Evolutionary conservation across 805 yeast species (phyloP).

Genomic region (Myxozyma mucilagina): DNA sequence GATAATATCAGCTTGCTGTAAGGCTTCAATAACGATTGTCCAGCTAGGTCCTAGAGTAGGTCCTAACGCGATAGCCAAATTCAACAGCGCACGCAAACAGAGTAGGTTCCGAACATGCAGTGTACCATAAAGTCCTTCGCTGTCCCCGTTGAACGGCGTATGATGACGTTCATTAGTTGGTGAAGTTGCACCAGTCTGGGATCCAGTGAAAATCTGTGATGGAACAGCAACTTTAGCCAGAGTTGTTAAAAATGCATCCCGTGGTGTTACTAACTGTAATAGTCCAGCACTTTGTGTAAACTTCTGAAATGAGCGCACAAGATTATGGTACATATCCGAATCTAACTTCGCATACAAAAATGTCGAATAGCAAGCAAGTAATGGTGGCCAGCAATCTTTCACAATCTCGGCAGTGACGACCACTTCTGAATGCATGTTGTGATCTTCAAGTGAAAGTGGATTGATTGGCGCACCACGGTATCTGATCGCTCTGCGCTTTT

Average conservation of each 20-base stretch:
- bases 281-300: slow-evolving; percentile 81
- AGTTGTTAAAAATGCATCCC: slow-evolving; percentile 55
- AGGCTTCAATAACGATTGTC: slow-evolving; percentile 59
- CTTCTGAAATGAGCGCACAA: slow-evolving; percentile 75
- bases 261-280: slow-evolving; percentile 53
- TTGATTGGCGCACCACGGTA: slow-evolving; percentile 30
- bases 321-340: slow-evolving; percentile 62
- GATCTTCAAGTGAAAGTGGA: slow-evolving; percentile 29
- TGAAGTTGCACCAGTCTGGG: slow-evolving; percentile 9
- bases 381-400: slow-evolving; percentile 38
- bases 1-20: slow-evolving; percentile 40
- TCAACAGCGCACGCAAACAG: slow-evolving; percentile 74
- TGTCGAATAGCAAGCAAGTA: slow-evolving; percentile 50
- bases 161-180: slow-evolving; percentile 22
- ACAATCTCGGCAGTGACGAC: slow-evolving; percentile 29
- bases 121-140: slow-evolving; percentile 7
- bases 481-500: slow-evolving; percentile 16
- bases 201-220: slow-evolving; percentile 26
- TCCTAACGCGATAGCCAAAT: slow-evolving; percentile 80
- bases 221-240: slow-evolving; percentile 39
- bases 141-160: too few species aligned
- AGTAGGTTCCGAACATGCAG: slow-evolving; percentile 68
- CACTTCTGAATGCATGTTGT: slow-evolving; percentile 24
- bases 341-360: slow-evolving; percentile 70
- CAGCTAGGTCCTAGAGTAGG: slow-evolving; percentile 67